Base-by-base conservation (phyloP, 179 eudicot genomes). In the Actinidia chinensis region DNA sequence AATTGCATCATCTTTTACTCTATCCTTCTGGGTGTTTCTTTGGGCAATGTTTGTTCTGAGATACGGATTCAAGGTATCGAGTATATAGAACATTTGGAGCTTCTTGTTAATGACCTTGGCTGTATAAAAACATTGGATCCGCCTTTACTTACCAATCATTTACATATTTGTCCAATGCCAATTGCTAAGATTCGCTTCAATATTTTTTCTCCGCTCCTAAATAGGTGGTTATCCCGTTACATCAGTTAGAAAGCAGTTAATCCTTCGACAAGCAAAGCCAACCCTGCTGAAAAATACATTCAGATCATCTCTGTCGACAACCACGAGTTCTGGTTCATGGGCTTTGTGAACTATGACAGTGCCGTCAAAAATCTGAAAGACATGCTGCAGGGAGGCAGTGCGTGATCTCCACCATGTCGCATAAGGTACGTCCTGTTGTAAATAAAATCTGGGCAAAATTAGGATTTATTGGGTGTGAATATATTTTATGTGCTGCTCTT, bases 241-340 rank as follows among this genome's bases (percentile, higher is more conserved):
- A 91, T 83, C 97, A 95, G 83, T 82, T 95, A n/a, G 81, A 95
- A 84, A 87, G 97, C 97, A 63, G 95, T 93, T 73, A 95, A 91
- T 85, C 82, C 98, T 46, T 87, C 92, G n/a, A 77, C 91, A 50
- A 95, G 97, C 88, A 91, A 90, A 85, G 75, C 81, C 73, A 95
- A 93, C 71, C 36, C 89, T n/a, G 88, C 91, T 68, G 97, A 95
- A 80, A 95, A 95, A 66, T 95, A 90, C 83, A 89, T 95, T 67
- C 98, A 95, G 90, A 84, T 93, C 40, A 93, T 93, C 82, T 89
- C 97, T 1, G 87, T 90, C 60, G 98, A 95, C 82, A 86, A 87
- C 76, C 98, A 95, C n/a, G 98, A 95, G 80, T 95, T 95, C 76
- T 95, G 98, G 98, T 95, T 93, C 86, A 86, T 95, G 92, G 97